Evolutionary conservation across 352 stramenopile species (phyloP).

Genomic region (Achlya hypogyna): DNA sequence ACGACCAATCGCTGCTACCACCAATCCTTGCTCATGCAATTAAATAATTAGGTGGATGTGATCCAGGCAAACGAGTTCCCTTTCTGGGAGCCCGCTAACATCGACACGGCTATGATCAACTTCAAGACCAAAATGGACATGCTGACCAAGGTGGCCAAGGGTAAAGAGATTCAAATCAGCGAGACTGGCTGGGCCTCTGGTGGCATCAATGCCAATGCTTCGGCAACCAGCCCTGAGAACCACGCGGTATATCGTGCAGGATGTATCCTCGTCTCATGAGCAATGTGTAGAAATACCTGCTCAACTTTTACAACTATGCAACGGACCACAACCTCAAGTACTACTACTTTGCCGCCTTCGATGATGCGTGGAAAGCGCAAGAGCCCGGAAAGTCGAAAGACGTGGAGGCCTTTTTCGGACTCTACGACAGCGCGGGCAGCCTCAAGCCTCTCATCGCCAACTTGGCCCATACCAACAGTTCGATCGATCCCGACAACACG

Average conservation of each 20-base stretch:
- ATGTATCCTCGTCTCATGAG: conserved; percentile 1
- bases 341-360: conserved; percentile 82
- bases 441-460: conserved; percentile 58
- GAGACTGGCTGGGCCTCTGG: conserved; percentile 73
- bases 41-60: conserved; percentile 35
- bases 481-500: conserved; percentile 15
- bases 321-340: conserved; percentile 66
- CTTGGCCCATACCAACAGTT: conserved; percentile 16
- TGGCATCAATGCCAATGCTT: conserved; percentile 52
- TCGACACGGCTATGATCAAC: conserved; percentile 44
- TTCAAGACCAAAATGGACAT: conserved; percentile 68
- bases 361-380: conserved; percentile 69
- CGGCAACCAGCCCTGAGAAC: conserved; percentile 41
- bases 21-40: neutral
- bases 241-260: conserved; percentile 30
- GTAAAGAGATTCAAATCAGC: conserved; percentile 72
- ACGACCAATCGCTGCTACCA: neutral
- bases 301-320: conserved; percentile 67
- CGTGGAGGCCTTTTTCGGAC: conserved; percentile 69
- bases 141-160: conserved; percentile 46
- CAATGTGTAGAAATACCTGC: conserved; percentile 43
- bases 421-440: conserved; percentile 50
- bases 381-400: conserved; percentile 35
- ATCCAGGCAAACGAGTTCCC: conserved; percentile 82
- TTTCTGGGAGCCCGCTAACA: conserved; percentile 67